phyloP scores from a whole-genome alignment of 2,329 filamentous ascomycete genomes.

The Dothiorella sarmentorum region DNA sequence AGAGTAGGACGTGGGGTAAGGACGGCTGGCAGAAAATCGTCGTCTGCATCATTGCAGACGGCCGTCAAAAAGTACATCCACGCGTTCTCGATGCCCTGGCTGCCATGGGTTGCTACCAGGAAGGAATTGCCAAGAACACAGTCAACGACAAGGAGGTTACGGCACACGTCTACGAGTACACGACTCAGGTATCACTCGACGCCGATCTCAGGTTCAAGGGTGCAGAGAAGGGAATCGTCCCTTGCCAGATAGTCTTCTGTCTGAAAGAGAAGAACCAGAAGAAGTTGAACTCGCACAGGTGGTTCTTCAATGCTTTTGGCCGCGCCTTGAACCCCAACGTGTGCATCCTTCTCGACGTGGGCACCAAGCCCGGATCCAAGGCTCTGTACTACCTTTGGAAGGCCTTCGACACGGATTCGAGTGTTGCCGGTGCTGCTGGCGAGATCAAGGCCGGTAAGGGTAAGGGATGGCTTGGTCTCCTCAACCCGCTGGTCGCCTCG shows the following conservation, averaged over 20 bases:
- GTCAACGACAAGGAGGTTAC: constrained; percentile 96
- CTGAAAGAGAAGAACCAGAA: constrained; percentile 96
- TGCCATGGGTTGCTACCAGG: constrained; percentile 96
- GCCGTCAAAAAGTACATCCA: constrained; percentile 88
- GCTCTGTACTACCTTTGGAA: constrained; percentile 99
- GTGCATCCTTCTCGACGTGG: constrained; percentile 94
- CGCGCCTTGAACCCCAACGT: constrained; percentile 90
- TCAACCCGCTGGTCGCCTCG: constrained; percentile 92
- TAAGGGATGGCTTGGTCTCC: constrained; percentile 71
- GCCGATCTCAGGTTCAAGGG: constrained; percentile 97
- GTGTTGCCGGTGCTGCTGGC: constrained; percentile 91
- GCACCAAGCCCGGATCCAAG: constrained; percentile 82
- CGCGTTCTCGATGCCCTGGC: constrained; percentile 90
- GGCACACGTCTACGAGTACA: constrained; percentile 98
- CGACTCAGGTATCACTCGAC: constrained; percentile 94
- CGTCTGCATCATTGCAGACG: constrained; percentile 93
- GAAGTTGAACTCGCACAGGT: constrained; percentile 96
- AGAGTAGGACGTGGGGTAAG: constrained; percentile 94
- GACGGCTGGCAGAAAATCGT: constrained; percentile 99
- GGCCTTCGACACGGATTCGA: constrained; percentile 96
- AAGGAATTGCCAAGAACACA: constrained; percentile 96
- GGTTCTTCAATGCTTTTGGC: constrained; percentile 99
- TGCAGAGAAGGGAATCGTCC: constrained; percentile 97
- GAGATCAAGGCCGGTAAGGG: constrained; percentile 98
- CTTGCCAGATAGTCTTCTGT: constrained; percentile 97